phyloP scores from a whole-genome alignment of 2,329 filamentous ascomycete species.

The Berkeleyomyces rouxiae region DNA sequence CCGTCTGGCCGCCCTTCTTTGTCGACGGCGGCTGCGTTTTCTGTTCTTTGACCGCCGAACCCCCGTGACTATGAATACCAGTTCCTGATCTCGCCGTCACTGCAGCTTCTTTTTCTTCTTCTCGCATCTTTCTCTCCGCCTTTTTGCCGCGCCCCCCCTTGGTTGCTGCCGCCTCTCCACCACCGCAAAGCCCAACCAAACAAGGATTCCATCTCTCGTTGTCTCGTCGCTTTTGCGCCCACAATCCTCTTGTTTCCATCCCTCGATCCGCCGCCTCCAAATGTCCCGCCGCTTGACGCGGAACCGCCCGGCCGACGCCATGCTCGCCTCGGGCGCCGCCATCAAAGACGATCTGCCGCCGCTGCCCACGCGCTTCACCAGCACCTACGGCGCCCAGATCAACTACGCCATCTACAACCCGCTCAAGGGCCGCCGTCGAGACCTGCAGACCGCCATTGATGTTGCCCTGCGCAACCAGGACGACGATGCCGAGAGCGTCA shows the following conservation, averaged over 20 bases:
- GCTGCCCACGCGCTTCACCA: conserved; percentile 15
- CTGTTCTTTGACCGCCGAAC: background rate
- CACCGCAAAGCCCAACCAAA: no score
- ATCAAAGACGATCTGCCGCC: conserved; percentile 16
- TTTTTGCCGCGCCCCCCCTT: background rate
- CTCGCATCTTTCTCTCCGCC: background rate
- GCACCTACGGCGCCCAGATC: conserved; percentile 17
- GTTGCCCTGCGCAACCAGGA: conserved; percentile 14
- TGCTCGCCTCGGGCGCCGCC: conserved; percentile 14
- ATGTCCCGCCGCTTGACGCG: conserved; percentile 8
- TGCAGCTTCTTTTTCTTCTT: background rate
- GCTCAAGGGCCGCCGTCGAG: conserved; percentile 15
- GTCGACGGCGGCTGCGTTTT: background rate
- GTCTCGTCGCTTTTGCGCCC: no score
- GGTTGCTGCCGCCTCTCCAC: background rate
- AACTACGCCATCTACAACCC: conserved; percentile 15
- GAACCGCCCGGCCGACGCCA: background rate
- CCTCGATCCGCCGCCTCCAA: background rate
- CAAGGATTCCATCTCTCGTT: no score
- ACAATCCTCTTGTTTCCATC: no score
- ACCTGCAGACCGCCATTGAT: conserved; percentile 15
- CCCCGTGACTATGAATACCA: background rate
- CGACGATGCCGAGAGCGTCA: conserved; percentile 7
- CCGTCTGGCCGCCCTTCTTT: background rate
- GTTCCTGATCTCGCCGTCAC: background rate